phyloP scores from a whole-genome alignment of 192 early-diverging fungal genomes.

The Rhizoclosmatium sp. region DNA sequence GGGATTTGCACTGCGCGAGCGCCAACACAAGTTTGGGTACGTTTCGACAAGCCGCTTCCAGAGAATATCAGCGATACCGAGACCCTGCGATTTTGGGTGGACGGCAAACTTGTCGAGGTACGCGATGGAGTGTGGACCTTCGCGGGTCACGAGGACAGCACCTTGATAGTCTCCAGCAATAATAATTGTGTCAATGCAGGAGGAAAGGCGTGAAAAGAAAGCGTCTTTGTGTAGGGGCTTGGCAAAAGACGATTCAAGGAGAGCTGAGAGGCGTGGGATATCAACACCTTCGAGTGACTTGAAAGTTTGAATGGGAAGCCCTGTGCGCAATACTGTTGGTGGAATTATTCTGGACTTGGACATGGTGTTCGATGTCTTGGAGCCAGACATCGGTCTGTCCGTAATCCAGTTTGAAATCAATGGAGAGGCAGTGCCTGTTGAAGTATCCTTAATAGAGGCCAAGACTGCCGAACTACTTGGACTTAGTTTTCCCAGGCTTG shows the following conservation, averaged over 20 bases:
- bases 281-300: not conserved
- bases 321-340: constrained; percentile 4
- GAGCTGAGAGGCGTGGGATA: not conserved
- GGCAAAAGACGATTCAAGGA: not conserved
- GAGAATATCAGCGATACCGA: constrained; percentile 93
- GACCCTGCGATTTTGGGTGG: constrained; percentile 84
- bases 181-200: constrained; percentile 46
- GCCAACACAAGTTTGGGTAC: constrained; percentile 82
- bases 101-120: constrained; percentile 97
- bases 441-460: not conserved
- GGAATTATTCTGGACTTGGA: not conserved
- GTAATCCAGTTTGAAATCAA: constrained; percentile 17
- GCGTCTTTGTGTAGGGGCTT: not conserved
- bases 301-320: not conserved
- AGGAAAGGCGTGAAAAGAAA: not conserved
- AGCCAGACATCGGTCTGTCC: not conserved
- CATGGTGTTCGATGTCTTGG: too few species aligned
- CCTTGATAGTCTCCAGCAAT: constrained; percentile 93
- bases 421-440: not conserved
- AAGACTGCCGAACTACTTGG: not conserved
- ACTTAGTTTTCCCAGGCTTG: not conserved
- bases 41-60: constrained; percentile 79
- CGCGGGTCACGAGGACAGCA: constrained; percentile 83
- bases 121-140: constrained; percentile 39
- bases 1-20: constrained; percentile 82